Base-by-base conservation (phyloP, 768 basidiomycete genomes). In the Mycena albidolilacea region DNA sequence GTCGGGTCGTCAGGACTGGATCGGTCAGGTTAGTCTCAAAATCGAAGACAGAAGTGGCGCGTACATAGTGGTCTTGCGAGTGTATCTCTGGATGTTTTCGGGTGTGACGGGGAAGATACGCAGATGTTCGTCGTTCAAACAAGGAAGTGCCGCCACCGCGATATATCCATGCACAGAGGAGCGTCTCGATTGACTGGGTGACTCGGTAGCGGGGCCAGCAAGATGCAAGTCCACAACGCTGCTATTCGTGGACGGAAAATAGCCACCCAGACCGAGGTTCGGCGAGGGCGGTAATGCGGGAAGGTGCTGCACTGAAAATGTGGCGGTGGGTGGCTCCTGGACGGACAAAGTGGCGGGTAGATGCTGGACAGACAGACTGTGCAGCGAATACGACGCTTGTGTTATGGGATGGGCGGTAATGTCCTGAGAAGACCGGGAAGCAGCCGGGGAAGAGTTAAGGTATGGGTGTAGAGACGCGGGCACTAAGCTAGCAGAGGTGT, bases 351-450 rank as follows among this genome's bases (percentile, higher is more conserved):
- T 64, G 37, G 61, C 44, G 17, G 71, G 70, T 0, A 75, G 74
- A 63, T 75, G 69, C 57, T 72, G 62, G 10, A 75, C 67, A 1
- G 74, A 75, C 66, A 75, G 46, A 17, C 70, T 71, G 63, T 75
- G 74, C 37, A 69, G 46, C 10, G 61, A 69, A 44, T 64, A 74
- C 46, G 69, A 78, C 64, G 57, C 75, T 64, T 58, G 72, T 64
- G 57, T 72, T 64, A 55, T 73, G 63, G 73, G 76, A 61, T 43
- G 60, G 19, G 64, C 62, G 39, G 50, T 67, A 38, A 78, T 55
- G 23, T 79, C 75, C n/a, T 30, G 30, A 30, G 30, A 30, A 30
- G 30, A 30, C 30, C 30, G 30, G 30, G 30, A 30, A 30, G 30
- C 30, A 30, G 30, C 30, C 30, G 30, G 30, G 30, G 30, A 30